phyloP scores from a whole-genome alignment of 768 basidiomycete species.

The Rhizopogon vesiculosus region DNA sequence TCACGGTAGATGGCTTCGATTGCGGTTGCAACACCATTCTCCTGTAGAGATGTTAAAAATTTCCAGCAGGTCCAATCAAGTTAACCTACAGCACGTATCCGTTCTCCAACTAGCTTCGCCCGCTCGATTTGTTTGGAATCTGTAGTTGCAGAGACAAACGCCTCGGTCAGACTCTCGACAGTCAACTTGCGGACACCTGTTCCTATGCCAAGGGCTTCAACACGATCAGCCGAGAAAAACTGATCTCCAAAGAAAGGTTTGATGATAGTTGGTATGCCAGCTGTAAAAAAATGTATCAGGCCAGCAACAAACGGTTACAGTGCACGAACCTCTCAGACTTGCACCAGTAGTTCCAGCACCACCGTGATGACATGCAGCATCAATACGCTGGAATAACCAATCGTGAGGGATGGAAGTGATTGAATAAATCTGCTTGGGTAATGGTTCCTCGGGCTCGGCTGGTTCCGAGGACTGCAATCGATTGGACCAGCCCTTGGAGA shows the following conservation, averaged over 20 bases:
- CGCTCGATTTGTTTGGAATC: slow-evolving; percentile 86
- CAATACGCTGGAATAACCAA: slow-evolving; percentile 91
- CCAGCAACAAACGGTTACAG: neutral
- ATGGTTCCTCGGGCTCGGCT: slow-evolving; percentile 59
- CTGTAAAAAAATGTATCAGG: slow-evolving; percentile 30
- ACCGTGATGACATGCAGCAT: slow-evolving; percentile 98
- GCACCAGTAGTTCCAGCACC: slow-evolving; percentile 97
- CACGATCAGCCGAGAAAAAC: slow-evolving; percentile 96
- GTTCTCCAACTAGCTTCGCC: slow-evolving; percentile 79
- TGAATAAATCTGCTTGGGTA: slow-evolving; percentile 77
- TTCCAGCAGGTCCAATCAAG: neutral
- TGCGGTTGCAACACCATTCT: slow-evolving; percentile 91
- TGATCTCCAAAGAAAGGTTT: slow-evolving; percentile 98
- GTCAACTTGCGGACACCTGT: slow-evolving; percentile 85
- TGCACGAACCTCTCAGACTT: slow-evolving; percentile 72
- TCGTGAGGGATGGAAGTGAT: slow-evolving; percentile 90
- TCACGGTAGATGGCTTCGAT: slow-evolving; percentile 96
- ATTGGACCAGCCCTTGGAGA: slow-evolving; percentile 99
- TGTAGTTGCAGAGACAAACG: slow-evolving; percentile 76
- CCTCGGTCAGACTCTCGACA: slow-evolving; percentile 70
- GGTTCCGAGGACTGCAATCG: slow-evolving; percentile 63
- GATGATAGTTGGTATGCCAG: slow-evolving; percentile 93
- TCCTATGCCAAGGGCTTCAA: slow-evolving; percentile 94
- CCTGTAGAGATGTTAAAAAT: slow-evolving; percentile 41
- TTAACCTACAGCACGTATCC: slow-evolving; percentile 68